These are phyloP conservation scores for Zasmidium cellare DNA, from an alignment of 2,329 filamentous ascomycete species.

Conservation along the genomic window DNA sequence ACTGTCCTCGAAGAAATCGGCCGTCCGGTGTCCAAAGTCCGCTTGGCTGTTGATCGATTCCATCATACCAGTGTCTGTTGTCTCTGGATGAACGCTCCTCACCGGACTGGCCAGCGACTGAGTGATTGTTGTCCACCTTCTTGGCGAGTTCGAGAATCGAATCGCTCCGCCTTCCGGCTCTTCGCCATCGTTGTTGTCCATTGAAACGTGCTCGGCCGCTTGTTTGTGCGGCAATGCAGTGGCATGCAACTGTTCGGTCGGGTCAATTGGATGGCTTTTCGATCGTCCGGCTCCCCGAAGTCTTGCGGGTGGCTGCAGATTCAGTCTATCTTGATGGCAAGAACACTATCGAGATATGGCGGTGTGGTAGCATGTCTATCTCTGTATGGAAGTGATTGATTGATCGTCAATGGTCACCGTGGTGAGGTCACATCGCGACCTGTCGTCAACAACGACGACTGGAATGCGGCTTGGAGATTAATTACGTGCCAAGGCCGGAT, in stretches of 20 bases:
- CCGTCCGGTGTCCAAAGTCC: conserved; percentile 31
- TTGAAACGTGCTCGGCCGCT: conserved; percentile 3
- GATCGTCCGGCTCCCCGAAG: not conserved
- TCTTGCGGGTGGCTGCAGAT: conserved; percentile 1
- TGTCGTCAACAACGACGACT: conserved; percentile 18
- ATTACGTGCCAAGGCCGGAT: conserved; percentile 16
- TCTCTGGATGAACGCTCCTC: conserved; percentile 37
- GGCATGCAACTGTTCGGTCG: conserved; percentile 7
- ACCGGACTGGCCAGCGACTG: conserved; percentile 34
- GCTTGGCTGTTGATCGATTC: conserved; percentile 33
- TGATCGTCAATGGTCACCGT: not conserved
- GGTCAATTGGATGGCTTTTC: not conserved
- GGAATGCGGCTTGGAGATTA: conserved; percentile 27
- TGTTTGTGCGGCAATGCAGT: conserved; percentile 2
- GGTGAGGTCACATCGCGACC: conserved; percentile 2
- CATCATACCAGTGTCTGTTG: conserved; percentile 20
- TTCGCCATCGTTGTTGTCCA: conserved; percentile 6
- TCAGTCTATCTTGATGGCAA: not conserved
- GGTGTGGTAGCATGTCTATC: not conserved
- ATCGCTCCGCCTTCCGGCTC: conserved; percentile 16
- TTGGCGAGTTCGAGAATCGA: conserved; percentile 34
- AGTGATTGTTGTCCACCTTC: conserved; percentile 35
- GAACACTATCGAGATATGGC: not conserved
- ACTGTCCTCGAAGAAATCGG: conserved; percentile 39
- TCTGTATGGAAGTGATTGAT: not conserved